Evolutionary conservation across 352 stramenopile species (phyloP), one percentile per base, ranked within the genome.

Genomic region (Globisporangium echinulatum): DNA sequence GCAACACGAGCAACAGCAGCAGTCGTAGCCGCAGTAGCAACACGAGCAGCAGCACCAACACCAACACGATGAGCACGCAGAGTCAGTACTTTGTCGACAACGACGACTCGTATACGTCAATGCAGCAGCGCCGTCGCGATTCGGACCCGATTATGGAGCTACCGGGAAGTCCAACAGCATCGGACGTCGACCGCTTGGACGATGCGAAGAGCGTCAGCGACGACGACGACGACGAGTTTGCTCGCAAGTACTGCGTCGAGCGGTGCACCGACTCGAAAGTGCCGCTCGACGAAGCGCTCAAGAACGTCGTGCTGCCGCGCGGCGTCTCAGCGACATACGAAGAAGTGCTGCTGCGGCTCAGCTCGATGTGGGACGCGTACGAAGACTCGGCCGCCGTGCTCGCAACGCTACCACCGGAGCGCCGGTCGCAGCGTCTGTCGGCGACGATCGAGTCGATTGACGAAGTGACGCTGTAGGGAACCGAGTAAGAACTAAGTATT

Each of bases 351-450:
- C 72, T 85, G 46, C 79, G 84, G 4, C 64, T 93, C 50, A 88
- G 73, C 19, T 85, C 79, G 37, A 91, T 93, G 84, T 93, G 84
- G 84, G 74, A 82, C 10, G 62, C 82, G 44, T 93, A 87, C 68
- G 59, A 65, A 36, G 80, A 87, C 37, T 59, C 84, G 37, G 68
- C 84, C 9, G 76, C 85, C 48, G 73, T 70, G 54, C 70, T 87
- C 7, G 74, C 76, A 48, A 70, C 73, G 36, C 67, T 85, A 50
- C 66, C 71, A 38, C 64, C 76, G 6, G 74, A 82, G 36, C 74
- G 74, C 0, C 70, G 76, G 40, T 85, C 75, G 49, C 64, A 85
- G 50, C 69, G 75, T 52, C 62, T 82, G 51, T 79, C 67, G 11
- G 47, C 66, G 8, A 69, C 63, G 3, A 55, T 56, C 11, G 57